These are phyloP conservation scores for Noccaea caerulescens DNA, from an alignment of 345 rosid genomes.

Conservation along the genomic window DNA sequence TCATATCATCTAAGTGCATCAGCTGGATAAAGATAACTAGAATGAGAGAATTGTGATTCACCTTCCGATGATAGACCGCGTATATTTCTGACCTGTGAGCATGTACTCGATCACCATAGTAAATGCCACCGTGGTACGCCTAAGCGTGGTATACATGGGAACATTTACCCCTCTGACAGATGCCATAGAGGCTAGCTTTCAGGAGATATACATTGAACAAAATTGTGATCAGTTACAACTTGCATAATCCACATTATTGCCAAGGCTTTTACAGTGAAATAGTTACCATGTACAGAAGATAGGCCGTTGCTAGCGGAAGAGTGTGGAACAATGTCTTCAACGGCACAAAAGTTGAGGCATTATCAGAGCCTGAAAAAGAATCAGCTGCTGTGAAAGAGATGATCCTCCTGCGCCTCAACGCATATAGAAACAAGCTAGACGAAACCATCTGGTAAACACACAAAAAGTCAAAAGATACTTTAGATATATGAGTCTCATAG, in stretches of 20 bases:
- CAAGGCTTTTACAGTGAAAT: slow-evolving; percentile 19
- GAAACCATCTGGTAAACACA: slow-evolving; percentile 63
- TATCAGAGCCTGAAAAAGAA: slow-evolving; percentile 56
- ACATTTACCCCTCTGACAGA: slow-evolving; percentile 97
- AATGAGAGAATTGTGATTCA: slow-evolving; percentile 30
- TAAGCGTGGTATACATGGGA: slow-evolving; percentile 98
- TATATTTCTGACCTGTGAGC: slow-evolving; percentile 78
- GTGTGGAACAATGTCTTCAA: slow-evolving; percentile 70
- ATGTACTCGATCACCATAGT: slow-evolving; percentile 89
- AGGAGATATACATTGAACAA: slow-evolving; percentile 44
- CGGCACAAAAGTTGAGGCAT: slow-evolving; percentile 57
- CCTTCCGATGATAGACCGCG: slow-evolving; percentile 84
- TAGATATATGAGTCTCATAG: background rate
- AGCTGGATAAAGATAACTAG: background rate
- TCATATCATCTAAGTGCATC: no score
- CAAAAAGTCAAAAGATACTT: slow-evolving; percentile 12
- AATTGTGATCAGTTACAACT: slow-evolving; percentile 24
- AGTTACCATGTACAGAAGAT: slow-evolving; percentile 92
- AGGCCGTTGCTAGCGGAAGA: slow-evolving; percentile 74
- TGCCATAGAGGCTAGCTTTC: slow-evolving; percentile 91
- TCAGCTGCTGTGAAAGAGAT: slow-evolving; percentile 69
- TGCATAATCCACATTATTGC: background rate
- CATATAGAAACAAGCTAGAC: slow-evolving; percentile 75
- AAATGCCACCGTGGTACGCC: slow-evolving; percentile 93
- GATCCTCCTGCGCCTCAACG: slow-evolving; percentile 65